Evolutionary conservation across 257 asterid genomes (phyloP).

Genomic region (Solanum lignicaule): DNA sequence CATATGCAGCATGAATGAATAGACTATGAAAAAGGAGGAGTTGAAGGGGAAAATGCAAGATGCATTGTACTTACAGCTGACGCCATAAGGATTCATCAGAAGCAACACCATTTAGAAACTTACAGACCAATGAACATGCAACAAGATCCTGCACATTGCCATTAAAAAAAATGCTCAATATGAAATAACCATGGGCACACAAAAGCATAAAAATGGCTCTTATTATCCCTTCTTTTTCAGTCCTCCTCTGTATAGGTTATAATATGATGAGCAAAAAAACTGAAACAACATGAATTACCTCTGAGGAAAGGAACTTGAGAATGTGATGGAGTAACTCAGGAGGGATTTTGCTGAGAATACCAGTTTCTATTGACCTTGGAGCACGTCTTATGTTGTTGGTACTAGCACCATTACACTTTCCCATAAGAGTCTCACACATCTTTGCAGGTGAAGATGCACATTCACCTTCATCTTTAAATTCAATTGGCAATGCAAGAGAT

Average conservation of each 20-base stretch:
- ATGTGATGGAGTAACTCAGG: constrained; percentile 59
- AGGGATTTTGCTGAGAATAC: constrained; percentile 53
- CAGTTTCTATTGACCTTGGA: constrained; percentile 36
- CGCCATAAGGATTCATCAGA: constrained; percentile 81
- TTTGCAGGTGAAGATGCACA: constrained; percentile 17
- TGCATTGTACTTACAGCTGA: constrained; percentile 51
- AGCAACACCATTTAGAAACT: constrained; percentile 57
- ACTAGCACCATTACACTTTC: constrained; percentile 9
- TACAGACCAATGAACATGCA: constrained; percentile 65
- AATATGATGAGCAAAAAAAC: neutral
- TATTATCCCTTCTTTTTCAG: neutral
- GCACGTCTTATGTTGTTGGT: constrained; percentile 8
- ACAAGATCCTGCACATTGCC: constrained; percentile 53
- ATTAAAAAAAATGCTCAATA: neutral
- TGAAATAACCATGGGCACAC: neutral
- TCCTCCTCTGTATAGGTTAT: neutral
- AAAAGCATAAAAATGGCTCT: neutral
- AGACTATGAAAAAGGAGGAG: neutral
- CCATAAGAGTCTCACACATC: constrained; percentile 7
- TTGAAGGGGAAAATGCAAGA: neutral
- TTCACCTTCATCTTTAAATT: neutral
- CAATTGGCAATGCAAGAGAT: constrained; percentile 6
- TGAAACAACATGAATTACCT: constrained; percentile 26
- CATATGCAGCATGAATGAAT: neutral
- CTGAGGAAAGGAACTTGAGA: constrained; percentile 76